A percentile compares a stretch with the other conserved stretches of the same genome.
These are phyloP conservation scores for Nymphaea thermarum DNA, from an alignment of 164 flowering plant genomes.

Conservation along the genomic window DNA sequence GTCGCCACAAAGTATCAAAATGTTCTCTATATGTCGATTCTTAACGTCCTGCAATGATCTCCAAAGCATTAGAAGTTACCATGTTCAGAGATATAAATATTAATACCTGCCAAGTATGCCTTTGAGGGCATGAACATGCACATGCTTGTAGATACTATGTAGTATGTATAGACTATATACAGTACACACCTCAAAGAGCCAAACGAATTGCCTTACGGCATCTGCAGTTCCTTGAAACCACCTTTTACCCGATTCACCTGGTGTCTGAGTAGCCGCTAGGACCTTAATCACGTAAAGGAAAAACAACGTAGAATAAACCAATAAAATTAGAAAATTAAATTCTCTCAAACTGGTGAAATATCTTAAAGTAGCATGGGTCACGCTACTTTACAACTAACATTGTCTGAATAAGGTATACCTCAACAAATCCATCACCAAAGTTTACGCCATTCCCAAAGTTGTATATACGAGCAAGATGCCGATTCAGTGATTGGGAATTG, in stretches of 20 bases:
- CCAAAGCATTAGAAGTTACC: not conserved
- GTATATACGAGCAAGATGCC: constrained; percentile 76
- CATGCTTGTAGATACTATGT: not conserved
- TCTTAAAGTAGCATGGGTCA: not conserved
- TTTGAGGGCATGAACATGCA: not conserved
- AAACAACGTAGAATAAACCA: not conserved
- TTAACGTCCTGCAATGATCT: constrained; percentile 51
- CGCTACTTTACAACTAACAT: not conserved
- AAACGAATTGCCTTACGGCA: constrained; percentile 87
- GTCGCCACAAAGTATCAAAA: constrained; percentile 81
- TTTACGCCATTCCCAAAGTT: constrained; percentile 60
- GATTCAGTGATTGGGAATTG: constrained; percentile 84
- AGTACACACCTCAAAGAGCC: constrained; percentile 72
- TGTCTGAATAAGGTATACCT: constrained; percentile 29
- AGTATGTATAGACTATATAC: not conserved
- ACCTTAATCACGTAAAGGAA: constrained; percentile 28
- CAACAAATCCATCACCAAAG: constrained; percentile 94
- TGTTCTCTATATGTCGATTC: constrained; percentile 64
- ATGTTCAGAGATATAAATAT: not conserved
- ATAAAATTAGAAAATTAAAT: not conserved
- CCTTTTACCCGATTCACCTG: constrained; percentile 76
- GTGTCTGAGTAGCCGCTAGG: constrained; percentile 87
- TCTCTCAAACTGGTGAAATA: not conserved
- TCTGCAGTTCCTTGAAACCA: constrained; percentile 99
- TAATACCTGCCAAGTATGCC: not conserved